These are phyloP conservation scores for Pichia sp. DNA, from an alignment of 1,139 yeast species.

Conservation along the genomic window DNA sequence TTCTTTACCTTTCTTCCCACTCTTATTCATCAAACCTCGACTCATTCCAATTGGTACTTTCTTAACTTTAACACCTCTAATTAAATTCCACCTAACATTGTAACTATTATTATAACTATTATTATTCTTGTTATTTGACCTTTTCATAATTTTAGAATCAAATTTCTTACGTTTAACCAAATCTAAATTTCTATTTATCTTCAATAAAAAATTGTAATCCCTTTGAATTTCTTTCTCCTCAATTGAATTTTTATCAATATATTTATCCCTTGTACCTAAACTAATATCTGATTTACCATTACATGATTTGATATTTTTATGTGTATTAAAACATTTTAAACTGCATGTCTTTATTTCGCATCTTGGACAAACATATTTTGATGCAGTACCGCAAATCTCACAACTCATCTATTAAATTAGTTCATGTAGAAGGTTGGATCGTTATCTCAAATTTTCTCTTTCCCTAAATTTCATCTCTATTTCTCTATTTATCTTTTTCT, in stretches of 20 bases:
- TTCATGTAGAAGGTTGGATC: neutral
- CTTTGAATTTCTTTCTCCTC: conserved; percentile 51
- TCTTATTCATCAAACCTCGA: conserved; percentile 56
- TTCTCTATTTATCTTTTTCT: no score
- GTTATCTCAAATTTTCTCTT: no score
- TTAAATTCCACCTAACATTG: conserved; percentile 1
- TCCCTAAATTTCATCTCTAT: no score
- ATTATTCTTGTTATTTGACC: no score
- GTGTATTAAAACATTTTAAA: conserved; percentile 60
- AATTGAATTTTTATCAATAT: conserved; percentile 41
- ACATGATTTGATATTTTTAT: conserved; percentile 58
- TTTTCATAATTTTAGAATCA: conserved; percentile 15
- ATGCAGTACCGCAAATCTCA: conserved; percentile 27
- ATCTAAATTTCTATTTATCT: conserved; percentile 50
- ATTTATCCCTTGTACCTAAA: conserved; percentile 38
- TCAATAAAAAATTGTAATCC: conserved; percentile 71
- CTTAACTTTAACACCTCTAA: conserved; percentile 41
- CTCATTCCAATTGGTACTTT: conserved; percentile 72
- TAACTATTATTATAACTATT: conserved; percentile 27
- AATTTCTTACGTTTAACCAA: conserved; percentile 42
- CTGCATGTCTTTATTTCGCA: conserved; percentile 67
- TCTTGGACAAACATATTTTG: conserved; percentile 80
- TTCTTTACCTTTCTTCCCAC: conserved; percentile 43
- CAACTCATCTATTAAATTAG: conserved; percentile 30
- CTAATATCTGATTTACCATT: conserved; percentile 51